These are phyloP conservation scores for Trichoderma sp. DNA, from an alignment of 2,329 filamentous ascomycete species.

Conservation along the genomic window DNA sequence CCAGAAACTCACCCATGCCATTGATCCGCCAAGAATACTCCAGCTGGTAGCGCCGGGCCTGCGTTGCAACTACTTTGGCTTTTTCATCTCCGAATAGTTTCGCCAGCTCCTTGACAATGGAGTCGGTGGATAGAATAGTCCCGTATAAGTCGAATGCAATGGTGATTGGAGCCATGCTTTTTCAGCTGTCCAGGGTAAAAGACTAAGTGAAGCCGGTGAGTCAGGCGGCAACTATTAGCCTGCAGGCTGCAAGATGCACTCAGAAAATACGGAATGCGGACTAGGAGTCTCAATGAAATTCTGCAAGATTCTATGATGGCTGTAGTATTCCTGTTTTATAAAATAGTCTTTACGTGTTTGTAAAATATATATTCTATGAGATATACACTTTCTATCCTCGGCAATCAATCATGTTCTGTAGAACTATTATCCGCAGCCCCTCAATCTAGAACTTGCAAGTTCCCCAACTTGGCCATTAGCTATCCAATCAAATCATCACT, in stretches of 20 bases:
- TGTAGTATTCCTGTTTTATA: neutral
- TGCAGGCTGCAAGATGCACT: neutral
- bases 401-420: neutral
- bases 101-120: slow-evolving; percentile 64
- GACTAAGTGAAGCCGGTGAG: slow-evolving; percentile 26
- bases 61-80: slow-evolving; percentile 58
- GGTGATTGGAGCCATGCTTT: slow-evolving; percentile 44
- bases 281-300: neutral
- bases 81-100: slow-evolving; percentile 61
- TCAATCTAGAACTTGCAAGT: neutral
- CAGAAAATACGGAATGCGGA: neutral
- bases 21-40: slow-evolving; percentile 79
- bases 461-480: neutral
- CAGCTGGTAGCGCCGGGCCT: slow-evolving; percentile 72
- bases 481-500: slow-evolving; percentile 25
- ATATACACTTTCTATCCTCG: slow-evolving; percentile 1
- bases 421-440: slow-evolving; percentile 23
- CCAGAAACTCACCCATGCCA: slow-evolving; percentile 65
- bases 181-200: slow-evolving; percentile 14
- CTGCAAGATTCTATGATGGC: slow-evolving; percentile 5
- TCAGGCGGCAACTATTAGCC: slow-evolving; percentile 19
- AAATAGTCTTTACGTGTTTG: neutral
- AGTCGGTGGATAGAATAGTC: slow-evolving; percentile 72
- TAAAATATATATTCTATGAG: neutral
- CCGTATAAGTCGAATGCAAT: slow-evolving; percentile 78